Conservation (phyloP, 2,329 filamentous ascomycete species). For the Neopestalotiopsis clavispora region DNA sequence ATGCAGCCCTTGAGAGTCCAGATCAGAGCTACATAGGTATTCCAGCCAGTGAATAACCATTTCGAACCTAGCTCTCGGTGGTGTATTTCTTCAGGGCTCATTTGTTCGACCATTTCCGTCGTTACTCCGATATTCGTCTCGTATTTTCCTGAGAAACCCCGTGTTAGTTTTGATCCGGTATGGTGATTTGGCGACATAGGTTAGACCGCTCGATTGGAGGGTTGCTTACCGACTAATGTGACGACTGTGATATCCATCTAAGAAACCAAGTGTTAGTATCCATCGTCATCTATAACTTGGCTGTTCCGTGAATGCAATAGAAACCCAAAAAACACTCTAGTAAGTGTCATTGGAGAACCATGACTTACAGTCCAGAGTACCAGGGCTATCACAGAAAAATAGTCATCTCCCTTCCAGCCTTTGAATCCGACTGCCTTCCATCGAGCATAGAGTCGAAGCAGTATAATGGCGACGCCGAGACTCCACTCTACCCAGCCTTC, state of each 20-base stretch:
- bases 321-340: no score
- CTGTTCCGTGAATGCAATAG: background rate
- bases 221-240: background rate
- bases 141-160: slow-evolving; percentile 33
- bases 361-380: slow-evolving; percentile 43
- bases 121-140: slow-evolving; percentile 45
- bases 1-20: slow-evolving; percentile 48
- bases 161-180: background rate
- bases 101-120: slow-evolving; percentile 33
- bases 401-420: slow-evolving; percentile 48
- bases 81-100: slow-evolving; percentile 35
- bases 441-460: slow-evolving; percentile 44
- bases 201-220: background rate
- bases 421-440: slow-evolving; percentile 44
- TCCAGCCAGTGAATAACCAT: slow-evolving; percentile 41
- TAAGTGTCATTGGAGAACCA: background rate
- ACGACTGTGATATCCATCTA: slow-evolving; percentile 1
- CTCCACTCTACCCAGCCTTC: slow-evolving; percentile 51
- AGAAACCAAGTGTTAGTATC: background rate
- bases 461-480: slow-evolving; percentile 41
- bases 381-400: slow-evolving; percentile 41
- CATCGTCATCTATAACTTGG: background rate
- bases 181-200: background rate
- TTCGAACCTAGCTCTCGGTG: slow-evolving; percentile 35
- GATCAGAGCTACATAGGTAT: slow-evolving; percentile 45